Base-by-base conservation (phyloP, 1,139 yeast species). In the Diutina rugosa region DNA sequence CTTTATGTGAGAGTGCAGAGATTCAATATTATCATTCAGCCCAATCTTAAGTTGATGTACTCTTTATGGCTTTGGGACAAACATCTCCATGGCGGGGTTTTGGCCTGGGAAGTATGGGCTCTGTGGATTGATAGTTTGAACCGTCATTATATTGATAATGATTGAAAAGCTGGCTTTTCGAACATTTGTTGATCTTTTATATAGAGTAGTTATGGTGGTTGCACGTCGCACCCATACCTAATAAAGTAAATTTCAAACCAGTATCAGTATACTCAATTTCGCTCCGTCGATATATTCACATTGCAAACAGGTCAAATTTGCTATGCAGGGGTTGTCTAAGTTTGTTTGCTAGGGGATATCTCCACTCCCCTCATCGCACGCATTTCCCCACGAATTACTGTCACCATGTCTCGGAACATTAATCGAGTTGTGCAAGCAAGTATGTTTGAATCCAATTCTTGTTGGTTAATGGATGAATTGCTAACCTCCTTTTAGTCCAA, bases 1-100 rank as follows among this genome's bases (percentile, higher is more conserved):
- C 71, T 90, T 64, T 85, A 77, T 69, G 95, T 90, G 32, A 73
- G 97, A 56, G 95, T 90, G 6, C 79, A 95, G 56, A 74, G 98
- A 54, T 78, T 90, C 63, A 90, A 90, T 67, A 89, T 90, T 56
- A 89, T 90, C 51, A 89, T 91, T 60, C 97, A 90, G 69, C 98
- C 97, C 4, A 90, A 90, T 67, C 74, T 90, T 65, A 80, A 88
- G 68, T 78, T 90, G 62, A 87, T 90, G 81, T 90, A 87, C 67
- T 97, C 90, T 63, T 74, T 90, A 59, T 81, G 53, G 53, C 32
- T 49, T 14, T 49, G 53, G 53, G 53, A 32, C 4, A 30, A 18
- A 30, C 45, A 49, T 16, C 8, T 49, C 1, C 53, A 49, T 18
- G 53, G 53, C 4, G 44, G 44, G 5, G 44, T 29, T 10, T 12